Evolutionary conservation across 2,329 filamentous ascomycete species (phyloP), one percentile per base, ranked within the genome.

Genomic region (Gnomoniopsis sp.): DNA sequence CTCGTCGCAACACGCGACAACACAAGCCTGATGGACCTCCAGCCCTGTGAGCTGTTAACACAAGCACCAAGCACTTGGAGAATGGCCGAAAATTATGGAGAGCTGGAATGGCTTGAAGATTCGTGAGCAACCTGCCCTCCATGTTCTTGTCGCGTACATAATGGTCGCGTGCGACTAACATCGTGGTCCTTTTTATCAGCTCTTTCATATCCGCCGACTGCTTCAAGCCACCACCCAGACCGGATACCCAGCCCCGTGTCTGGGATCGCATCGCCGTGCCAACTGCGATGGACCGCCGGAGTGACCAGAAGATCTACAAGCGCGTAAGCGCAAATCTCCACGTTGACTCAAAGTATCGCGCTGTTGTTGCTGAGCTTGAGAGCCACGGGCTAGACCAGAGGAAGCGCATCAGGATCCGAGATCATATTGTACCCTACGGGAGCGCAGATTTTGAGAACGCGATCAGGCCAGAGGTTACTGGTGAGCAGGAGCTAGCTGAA

Each of bases 261-360:
- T 77, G 71, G 71, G 52, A 71, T 23, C 70, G 71, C 48, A 64
- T 74, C 6, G 44, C 66, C 10, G 66, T 69, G 7, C 63, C 69
- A 3, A 61, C 63, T 3, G 49, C 63, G 7, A 58, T 54, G 48
- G 14, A 3, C 48, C 53, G 21, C 23, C 53, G 44, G 21, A 63
- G 50, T 51, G 58, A 60, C 23, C 63, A 62, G 49, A 69, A 52
- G 30, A 68, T 74, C 12, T 71, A 70, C 69, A 74, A 74, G 57
- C 65, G 71, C 14, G 65, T 71, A 15, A 66, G 62, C 38, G 65
- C 65, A 4, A 52, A 65, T 10, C 50, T 55, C 3, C 14, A 41
- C 3, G 52, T 52, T 3, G 49, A 64, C 46, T 30, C 51, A 11
- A 41, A 52, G 0, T 69, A 71, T 52, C 22, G 49, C 3, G 48